A percentile compares a stretch with the other conserved stretches of the same genome.
These are phyloP conservation scores for Apiospora aurea DNA, from an alignment of 2,329 filamentous ascomycete species.

Conservation along the genomic window DNA sequence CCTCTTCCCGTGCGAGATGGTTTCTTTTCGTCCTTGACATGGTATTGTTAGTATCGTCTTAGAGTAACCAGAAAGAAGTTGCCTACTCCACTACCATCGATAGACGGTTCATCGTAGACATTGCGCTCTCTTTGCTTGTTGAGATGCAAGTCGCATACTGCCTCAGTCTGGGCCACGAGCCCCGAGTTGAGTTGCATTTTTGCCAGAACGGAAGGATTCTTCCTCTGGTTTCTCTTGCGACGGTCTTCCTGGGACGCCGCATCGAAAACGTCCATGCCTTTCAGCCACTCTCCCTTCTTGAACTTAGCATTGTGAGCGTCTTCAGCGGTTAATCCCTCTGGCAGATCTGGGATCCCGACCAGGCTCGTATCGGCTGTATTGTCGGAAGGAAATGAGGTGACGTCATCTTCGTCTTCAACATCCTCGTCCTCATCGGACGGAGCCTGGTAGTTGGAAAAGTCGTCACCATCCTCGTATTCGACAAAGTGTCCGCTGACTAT, in stretches of 20 bases:
- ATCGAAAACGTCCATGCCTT: conserved; percentile 84
- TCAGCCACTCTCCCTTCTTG: conserved; percentile 77
- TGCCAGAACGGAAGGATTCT: conserved; percentile 73
- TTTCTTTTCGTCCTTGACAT: conserved; percentile 43
- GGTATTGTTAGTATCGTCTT: conserved; percentile 32
- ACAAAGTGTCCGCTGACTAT: conserved; percentile 28
- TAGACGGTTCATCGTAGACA: conserved; percentile 67
- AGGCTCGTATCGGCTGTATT: conserved; percentile 36
- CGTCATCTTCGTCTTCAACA: conserved; percentile 30
- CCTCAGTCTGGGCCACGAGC: conserved; percentile 68
- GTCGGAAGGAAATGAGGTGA: conserved; percentile 35
- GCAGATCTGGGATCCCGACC: conserved; percentile 25
- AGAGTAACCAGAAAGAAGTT: neutral
- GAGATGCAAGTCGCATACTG: conserved; percentile 64
- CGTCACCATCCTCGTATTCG: neutral
- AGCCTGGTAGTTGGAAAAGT: neutral
- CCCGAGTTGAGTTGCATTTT: conserved; percentile 71
- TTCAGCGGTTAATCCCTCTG: conserved; percentile 30
- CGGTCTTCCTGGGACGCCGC: conserved; percentile 77
- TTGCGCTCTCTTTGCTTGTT: conserved; percentile 60
- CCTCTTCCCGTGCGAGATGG: conserved; percentile 17
- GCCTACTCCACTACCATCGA: conserved; percentile 58
- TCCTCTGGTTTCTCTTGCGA: conserved; percentile 79
- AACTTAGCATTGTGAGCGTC: conserved; percentile 46
- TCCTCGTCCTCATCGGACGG: conserved; percentile 28